These are phyloP conservation scores for Calonectria ilicicola DNA, from an alignment of 2,329 filamentous ascomycete species.

Conservation along the genomic window DNA sequence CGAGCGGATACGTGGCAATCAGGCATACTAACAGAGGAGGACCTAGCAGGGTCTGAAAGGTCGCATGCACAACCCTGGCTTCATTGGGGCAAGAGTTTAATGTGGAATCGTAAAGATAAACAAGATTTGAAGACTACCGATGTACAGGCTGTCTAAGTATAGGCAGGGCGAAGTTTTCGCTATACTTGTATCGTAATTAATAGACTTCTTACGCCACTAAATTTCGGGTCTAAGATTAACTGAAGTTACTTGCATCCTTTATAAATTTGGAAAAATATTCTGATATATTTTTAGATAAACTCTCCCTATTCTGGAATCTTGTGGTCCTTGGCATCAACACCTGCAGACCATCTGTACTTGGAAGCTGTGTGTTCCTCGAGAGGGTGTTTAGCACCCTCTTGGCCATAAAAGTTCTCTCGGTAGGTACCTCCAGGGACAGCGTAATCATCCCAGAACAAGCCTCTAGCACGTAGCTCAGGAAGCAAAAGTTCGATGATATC, in stretches of 20 bases:
- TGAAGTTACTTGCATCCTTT: not conserved
- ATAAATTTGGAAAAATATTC: not conserved
- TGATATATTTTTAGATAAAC: not conserved
- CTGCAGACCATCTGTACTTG: conserved; percentile 56
- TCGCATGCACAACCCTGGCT: too few species aligned
- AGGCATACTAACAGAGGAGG: too few species aligned
- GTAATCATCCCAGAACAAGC: conserved; percentile 67
- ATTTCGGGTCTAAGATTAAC: too few species aligned
- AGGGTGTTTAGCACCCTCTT: conserved; percentile 62
- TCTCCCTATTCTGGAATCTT: conserved; percentile 28
- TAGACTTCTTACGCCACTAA: too few species aligned
- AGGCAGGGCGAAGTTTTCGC: too few species aligned
- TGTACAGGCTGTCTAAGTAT: too few species aligned
- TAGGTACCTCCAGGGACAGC: conserved; percentile 69
- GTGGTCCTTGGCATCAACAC: conserved; percentile 36
- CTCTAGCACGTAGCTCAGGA: conserved; percentile 71
- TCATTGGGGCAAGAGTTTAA: too few species aligned
- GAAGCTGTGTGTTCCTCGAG: conserved; percentile 64
- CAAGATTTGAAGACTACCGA: too few species aligned
- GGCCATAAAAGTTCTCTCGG: conserved; percentile 70
- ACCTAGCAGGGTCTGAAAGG: too few species aligned
- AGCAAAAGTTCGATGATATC: conserved; percentile 75
- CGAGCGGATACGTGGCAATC: too few species aligned
- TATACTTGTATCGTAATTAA: too few species aligned
- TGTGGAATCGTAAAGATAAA: too few species aligned